Conservation (phyloP, 495 filamentous ascomycete genomes). For the Annulohypoxylon stygium region DNA sequence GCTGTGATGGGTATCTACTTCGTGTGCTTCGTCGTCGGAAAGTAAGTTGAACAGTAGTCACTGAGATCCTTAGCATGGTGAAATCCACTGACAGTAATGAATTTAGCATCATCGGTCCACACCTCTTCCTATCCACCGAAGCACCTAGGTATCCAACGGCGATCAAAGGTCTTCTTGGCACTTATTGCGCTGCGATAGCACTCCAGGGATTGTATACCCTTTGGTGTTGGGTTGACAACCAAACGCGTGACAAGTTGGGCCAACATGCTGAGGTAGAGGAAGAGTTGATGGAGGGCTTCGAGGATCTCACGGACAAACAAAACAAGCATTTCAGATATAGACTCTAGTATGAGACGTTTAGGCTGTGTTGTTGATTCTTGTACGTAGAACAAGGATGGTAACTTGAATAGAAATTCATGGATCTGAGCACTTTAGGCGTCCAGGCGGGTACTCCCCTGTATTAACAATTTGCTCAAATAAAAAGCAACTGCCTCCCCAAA, state of each 20-base stretch:
- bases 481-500: neutral
- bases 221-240: slow-evolving; percentile 45
- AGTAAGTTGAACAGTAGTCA: slow-evolving; percentile 26
- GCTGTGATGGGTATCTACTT: slow-evolving; percentile 51
- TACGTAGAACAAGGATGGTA: too few species aligned
- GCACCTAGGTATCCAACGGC: slow-evolving; percentile 51
- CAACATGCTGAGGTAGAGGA: slow-evolving; percentile 31
- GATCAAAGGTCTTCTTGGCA: slow-evolving; percentile 48
- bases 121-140: slow-evolving; percentile 50
- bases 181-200: slow-evolving; percentile 41
- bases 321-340: slow-evolving; percentile 53
- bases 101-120: slow-evolving; percentile 51
- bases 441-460: too few species aligned
- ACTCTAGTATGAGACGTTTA: slow-evolving; percentile 9
- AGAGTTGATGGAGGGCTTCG: slow-evolving; percentile 46
- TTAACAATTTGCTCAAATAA: neutral
- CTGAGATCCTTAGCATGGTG: neutral
- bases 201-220: slow-evolving; percentile 38
- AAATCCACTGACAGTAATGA: slow-evolving; percentile 17
- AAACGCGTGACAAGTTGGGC: slow-evolving; percentile 33
- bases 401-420: too few species aligned
- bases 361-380: too few species aligned
- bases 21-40: slow-evolving; percentile 45
- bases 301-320: slow-evolving; percentile 54
- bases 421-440: too few species aligned